These are phyloP conservation scores for Polyplosphaeria fusca DNA, from an alignment of 495 filamentous ascomycete species.

Conservation along the genomic window DNA sequence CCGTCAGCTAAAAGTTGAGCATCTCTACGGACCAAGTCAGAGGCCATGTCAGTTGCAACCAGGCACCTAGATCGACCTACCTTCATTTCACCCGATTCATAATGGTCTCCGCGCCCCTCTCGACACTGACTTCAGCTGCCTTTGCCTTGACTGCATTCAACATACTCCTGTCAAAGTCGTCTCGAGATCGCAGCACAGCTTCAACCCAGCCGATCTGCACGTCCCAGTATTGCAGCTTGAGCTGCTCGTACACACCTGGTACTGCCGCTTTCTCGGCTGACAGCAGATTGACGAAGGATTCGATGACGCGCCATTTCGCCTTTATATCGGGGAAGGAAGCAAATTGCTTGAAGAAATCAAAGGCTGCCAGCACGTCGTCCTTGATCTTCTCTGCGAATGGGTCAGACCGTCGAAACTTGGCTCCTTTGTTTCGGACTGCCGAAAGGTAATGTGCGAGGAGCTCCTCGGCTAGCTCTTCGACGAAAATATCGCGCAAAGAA, in stretches of 20 bases:
- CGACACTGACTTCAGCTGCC: constrained; percentile 74
- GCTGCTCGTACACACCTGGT: constrained; percentile 72
- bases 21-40: too few relatives aligned
- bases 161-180: constrained; percentile 92
- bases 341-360: constrained; percentile 63
- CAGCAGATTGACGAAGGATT: constrained; percentile 73
- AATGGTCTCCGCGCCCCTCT: constrained; percentile 74
- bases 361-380: constrained; percentile 81
- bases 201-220: constrained; percentile 96
- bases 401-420: constrained; percentile 80
- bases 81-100: constrained; percentile 67
- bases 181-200: constrained; percentile 75
- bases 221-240: constrained; percentile 90
- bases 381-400: constrained; percentile 85
- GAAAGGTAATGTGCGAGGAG: constrained; percentile 83
- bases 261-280: constrained; percentile 69
- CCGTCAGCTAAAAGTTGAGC: too few relatives aligned
- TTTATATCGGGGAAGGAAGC: constrained; percentile 70
- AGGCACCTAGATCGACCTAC: too few relatives aligned
- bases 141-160: constrained; percentile 79
- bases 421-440: constrained; percentile 80
- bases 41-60: too few relatives aligned
- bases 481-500: constrained; percentile 78
- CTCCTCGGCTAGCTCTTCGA: constrained; percentile 88
- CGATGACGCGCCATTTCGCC: constrained; percentile 84